Percentiles rank a stretch among this genome's conserved stretches.
These are phyloP conservation scores for Cadophora luteo-olivacea DNA, from an alignment of 2,329 filamentous ascomycete genomes.

Conservation along the genomic window DNA sequence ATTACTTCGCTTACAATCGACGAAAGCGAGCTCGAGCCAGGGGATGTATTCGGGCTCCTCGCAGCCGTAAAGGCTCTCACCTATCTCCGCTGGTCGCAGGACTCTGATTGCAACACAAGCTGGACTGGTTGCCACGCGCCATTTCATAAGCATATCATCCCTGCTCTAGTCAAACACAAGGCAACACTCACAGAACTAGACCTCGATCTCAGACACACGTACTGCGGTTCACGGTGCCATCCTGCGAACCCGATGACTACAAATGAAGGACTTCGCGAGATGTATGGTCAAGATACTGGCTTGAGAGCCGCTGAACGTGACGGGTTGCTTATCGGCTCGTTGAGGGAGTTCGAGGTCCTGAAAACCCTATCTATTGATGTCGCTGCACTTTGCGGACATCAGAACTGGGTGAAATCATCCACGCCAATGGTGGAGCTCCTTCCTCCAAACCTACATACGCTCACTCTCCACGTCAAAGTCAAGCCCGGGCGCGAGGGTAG, in stretches of 20 bases:
- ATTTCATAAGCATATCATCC: constrained; percentile 19
- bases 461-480: constrained; percentile 16
- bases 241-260: constrained; percentile 16
- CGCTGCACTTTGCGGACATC: constrained; percentile 26
- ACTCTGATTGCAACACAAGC: constrained; percentile 2
- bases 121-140: constrained; percentile 10
- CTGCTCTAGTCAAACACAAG: constrained; percentile 22
- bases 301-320: neutral
- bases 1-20: constrained; percentile 26
- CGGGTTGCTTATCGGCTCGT: constrained; percentile 25
- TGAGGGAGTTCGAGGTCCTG: constrained; percentile 20
- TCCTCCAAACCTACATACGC: constrained; percentile 15
- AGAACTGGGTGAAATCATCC: constrained; percentile 18
- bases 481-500: neutral
- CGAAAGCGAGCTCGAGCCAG: constrained; percentile 19
- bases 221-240: constrained; percentile 11
- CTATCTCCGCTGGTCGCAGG: constrained; percentile 23
- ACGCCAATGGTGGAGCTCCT: constrained; percentile 21
- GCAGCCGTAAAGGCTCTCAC: constrained; percentile 21
- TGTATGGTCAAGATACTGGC: neutral
- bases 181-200: constrained; percentile 20
- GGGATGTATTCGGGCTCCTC: constrained; percentile 17
- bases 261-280: constrained; percentile 4
- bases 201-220: constrained; percentile 22
- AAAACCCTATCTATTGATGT: constrained; percentile 27